Conservation (phyloP, 768 basidiomycete genomes). For the Scleroderma bovista region DNA sequence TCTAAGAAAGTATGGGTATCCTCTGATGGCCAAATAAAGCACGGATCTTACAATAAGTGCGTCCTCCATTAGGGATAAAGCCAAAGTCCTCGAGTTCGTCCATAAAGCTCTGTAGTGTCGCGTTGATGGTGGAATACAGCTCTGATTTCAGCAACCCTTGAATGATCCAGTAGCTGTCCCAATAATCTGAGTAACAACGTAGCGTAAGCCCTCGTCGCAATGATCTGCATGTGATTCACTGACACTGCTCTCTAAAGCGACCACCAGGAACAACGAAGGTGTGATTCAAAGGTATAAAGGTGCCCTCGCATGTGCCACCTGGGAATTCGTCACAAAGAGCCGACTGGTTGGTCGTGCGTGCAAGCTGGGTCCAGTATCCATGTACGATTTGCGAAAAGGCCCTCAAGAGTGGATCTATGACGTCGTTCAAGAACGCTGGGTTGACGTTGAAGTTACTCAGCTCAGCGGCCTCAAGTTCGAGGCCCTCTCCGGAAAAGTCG, state of each 20-base stretch:
- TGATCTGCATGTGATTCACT: conserved; percentile 27
- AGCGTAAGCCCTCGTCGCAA: background rate
- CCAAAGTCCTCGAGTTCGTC: conserved; percentile 81
- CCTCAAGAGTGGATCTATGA: conserved; percentile 62
- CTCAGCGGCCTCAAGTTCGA: conserved; percentile 62
- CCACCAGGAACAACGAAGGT: conserved; percentile 88
- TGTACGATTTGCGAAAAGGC: conserved; percentile 79
- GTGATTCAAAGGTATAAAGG: conserved; percentile 85
- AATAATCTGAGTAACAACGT: conserved; percentile 38
- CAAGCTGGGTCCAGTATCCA: conserved; percentile 78
- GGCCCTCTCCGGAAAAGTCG: conserved; percentile 82
- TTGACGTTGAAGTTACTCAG: conserved; percentile 56
- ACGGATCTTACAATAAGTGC: conserved; percentile 69
- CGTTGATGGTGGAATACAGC: conserved; percentile 66
- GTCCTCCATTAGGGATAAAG: conserved; percentile 92
- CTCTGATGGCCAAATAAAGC: background rate
- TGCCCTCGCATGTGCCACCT: conserved; percentile 64
- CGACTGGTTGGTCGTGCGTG: conserved; percentile 66
- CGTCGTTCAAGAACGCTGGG: conserved; percentile 66
- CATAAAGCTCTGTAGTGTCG: conserved; percentile 90
- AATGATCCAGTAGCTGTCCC: conserved; percentile 82
- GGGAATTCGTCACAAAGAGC: conserved; percentile 50
- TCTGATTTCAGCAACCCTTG: conserved; percentile 82
- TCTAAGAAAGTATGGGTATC: conserved; percentile 36
- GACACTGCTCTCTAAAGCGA: conserved; percentile 82